Conservation (phyloP, 257 asterid genomes). For the Lantana camara region DNA sequence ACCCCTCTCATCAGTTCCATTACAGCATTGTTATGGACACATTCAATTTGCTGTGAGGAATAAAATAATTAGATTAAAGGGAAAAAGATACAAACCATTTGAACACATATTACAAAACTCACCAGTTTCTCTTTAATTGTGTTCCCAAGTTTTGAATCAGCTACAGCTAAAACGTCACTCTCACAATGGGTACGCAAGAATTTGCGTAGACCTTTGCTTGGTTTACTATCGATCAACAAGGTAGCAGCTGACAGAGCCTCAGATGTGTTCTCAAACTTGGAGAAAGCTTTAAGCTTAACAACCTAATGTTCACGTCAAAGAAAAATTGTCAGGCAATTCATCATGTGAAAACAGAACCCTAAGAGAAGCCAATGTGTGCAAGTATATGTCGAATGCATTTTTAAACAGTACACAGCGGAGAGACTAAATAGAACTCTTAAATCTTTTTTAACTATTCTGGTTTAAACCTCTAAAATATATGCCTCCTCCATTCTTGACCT, state of each 20-base stretch:
- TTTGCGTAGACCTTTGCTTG: slow-evolving; percentile 77
- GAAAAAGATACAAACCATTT: background rate
- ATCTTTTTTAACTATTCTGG: no score
- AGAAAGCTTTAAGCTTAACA: slow-evolving; percentile 78
- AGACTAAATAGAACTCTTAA: no score
- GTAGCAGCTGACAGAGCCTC: slow-evolving; percentile 83
- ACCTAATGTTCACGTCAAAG: slow-evolving; percentile 38
- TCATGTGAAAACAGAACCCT: background rate
- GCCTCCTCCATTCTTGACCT: no score
- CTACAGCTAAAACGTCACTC: slow-evolving; percentile 63
- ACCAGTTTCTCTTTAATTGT: slow-evolving; percentile 86
- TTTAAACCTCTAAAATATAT: no score
- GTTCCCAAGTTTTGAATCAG: slow-evolving; percentile 89
- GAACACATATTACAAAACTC: slow-evolving; percentile 24
- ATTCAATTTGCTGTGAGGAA: slow-evolving; percentile 69
- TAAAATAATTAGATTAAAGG: background rate
- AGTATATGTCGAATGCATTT: no score
- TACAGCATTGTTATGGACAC: slow-evolving; percentile 76
- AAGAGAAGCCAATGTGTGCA: no score
- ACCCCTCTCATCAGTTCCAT: slow-evolving; percentile 96
- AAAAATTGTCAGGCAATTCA: background rate
- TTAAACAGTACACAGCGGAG: no score
- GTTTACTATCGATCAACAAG: slow-evolving; percentile 64
- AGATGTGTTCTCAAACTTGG: slow-evolving; percentile 78
- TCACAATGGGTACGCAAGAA: slow-evolving; percentile 77